Percentiles rank a stretch among this genome's conserved stretches.
Evolutionary conservation across 2,329 filamentous ascomycete genomes (phyloP).

Genomic region (Botrytis galanthina): DNA sequence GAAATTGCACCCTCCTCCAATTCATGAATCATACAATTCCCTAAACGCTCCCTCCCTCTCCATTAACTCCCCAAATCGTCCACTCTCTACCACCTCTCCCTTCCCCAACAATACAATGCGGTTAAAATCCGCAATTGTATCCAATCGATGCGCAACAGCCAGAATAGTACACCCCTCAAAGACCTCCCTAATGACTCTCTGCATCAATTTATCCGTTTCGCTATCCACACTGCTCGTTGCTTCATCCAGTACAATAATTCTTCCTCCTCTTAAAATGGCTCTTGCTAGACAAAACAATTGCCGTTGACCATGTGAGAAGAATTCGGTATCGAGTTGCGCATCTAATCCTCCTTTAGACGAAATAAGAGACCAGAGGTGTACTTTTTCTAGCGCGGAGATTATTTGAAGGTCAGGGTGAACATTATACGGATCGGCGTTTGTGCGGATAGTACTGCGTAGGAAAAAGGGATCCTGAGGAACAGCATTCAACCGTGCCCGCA

Average conservation of each 20-base stretch:
- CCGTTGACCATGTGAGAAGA: conserved; percentile 60
- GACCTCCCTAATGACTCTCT: conserved; percentile 51
- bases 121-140: conserved; percentile 48
- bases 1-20: not conserved
- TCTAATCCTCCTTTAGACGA: conserved; percentile 29
- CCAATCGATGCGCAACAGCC: conserved; percentile 41
- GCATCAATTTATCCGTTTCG: conserved; percentile 55
- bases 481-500: conserved; percentile 45
- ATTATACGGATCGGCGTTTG: conserved; percentile 48
- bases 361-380: conserved; percentile 38
- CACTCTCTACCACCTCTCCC: conserved; percentile 15
- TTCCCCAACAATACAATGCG: conserved; percentile 16
- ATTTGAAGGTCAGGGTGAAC: conserved; percentile 43
- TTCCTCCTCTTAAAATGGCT: conserved; percentile 42
- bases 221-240: conserved; percentile 53
- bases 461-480: conserved; percentile 52
- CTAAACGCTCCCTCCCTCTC: conserved; percentile 39
- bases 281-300: conserved; percentile 51
- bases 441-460: conserved; percentile 47
- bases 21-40: conserved; percentile 26
- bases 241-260: conserved; percentile 45
- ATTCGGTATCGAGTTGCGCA: conserved; percentile 50
- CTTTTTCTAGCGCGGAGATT: conserved; percentile 45
- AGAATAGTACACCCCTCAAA: conserved; percentile 56
- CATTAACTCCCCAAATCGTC: conserved; percentile 4